These are phyloP conservation scores for Cladosporium sp. DNA, from an alignment of 2,329 filamentous ascomycete species.

Conservation along the genomic window DNA sequence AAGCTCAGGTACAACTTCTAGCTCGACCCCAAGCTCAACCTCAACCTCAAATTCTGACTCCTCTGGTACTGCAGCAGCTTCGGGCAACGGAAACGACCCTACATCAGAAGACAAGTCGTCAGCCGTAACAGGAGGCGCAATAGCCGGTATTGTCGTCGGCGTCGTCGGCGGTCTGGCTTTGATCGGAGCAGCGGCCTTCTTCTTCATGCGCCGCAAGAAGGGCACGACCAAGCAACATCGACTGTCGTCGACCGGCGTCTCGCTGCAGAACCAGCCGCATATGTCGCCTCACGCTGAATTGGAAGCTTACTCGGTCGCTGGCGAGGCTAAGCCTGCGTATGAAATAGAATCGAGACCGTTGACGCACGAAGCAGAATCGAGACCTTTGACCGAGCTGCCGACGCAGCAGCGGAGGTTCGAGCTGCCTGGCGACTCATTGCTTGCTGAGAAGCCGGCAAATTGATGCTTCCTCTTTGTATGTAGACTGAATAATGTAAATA, in stretches of 20 bases:
- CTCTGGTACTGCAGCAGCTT: constrained; percentile 20
- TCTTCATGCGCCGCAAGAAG: constrained; percentile 17
- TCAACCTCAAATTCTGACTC: background rate
- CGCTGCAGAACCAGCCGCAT: background rate
- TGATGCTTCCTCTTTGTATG: background rate
- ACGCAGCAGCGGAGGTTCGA: constrained; percentile 3
- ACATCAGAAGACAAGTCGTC: background rate
- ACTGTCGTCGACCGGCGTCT: background rate
- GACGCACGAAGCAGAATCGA: background rate
- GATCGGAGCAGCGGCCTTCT: constrained; percentile 18
- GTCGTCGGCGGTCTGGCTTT: constrained; percentile 29
- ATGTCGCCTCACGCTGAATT: background rate
- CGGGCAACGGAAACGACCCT: background rate
- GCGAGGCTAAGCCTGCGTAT: background rate
- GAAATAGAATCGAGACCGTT: background rate
- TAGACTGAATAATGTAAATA: background rate
- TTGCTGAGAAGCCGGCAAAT: constrained; percentile 7
- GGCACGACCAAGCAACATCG: background rate
- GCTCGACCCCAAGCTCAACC: constrained; percentile 19
- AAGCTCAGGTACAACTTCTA: background rate
- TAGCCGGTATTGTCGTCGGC: constrained; percentile 40
- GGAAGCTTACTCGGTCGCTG: background rate
- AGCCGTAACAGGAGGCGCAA: constrained; percentile 32
- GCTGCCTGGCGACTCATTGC: background rate
- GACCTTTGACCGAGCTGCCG: background rate